A percentile compares a stretch with the other conserved stretches of the same genome.
Evolutionary conservation across 352 stramenopile genomes (phyloP).

Genomic region (Pythium pectinolyticum): DNA sequence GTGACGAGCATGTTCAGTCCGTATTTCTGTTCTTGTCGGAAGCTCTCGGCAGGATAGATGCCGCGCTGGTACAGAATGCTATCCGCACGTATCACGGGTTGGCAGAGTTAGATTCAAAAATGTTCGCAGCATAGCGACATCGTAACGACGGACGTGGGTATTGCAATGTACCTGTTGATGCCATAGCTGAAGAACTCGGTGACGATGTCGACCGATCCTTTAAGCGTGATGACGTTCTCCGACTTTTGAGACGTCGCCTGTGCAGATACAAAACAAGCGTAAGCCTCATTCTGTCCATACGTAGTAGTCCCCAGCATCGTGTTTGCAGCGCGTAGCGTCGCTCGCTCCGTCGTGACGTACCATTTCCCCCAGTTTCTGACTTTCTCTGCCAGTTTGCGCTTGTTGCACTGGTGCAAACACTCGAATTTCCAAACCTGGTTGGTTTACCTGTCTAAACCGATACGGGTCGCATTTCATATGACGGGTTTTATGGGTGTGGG

Average conservation of each 20-base stretch:
- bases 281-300: neutral
- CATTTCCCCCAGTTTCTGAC: conserved; percentile 4
- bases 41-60: conserved; percentile 99
- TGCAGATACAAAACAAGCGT: neutral
- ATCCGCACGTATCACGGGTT: neutral
- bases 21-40: conserved; percentile 97
- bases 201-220: conserved; percentile 98
- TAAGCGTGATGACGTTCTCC: conserved; percentile 98
- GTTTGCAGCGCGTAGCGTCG: neutral
- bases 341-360: conserved; percentile 6
- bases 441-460: conserved; percentile 20
- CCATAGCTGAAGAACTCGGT: conserved; percentile 99
- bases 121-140: neutral
- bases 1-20: conserved; percentile 98
- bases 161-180: conserved; percentile 93
- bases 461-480: conserved; percentile 23
- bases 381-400: conserved; percentile 2
- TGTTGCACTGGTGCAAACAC: neutral
- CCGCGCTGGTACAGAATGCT: conserved; percentile 94
- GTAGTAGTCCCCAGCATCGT: too few species aligned
- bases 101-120: neutral
- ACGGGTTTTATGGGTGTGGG: conserved; percentile 11
- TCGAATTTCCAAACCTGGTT: conserved; percentile 17
- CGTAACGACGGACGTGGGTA: neutral
- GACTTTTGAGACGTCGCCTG: conserved; percentile 69